A percentile compares a stretch with the other conserved stretches of the same genome.
phyloP scores from a whole-genome alignment of 1,284 basidiomycete genomes.

The Leccinum pachyderme region DNA sequence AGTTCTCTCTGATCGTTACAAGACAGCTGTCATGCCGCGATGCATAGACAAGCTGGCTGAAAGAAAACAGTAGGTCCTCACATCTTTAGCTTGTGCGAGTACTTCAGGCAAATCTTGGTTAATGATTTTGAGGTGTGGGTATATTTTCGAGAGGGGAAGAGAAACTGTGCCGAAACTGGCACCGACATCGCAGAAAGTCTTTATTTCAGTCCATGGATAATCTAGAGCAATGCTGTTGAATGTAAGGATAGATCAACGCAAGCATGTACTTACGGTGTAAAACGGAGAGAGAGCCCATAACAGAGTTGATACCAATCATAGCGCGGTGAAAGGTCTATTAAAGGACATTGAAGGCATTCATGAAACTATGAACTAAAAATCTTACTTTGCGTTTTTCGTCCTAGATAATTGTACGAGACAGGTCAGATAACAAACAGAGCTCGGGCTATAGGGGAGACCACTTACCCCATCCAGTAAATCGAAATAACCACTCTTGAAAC shows the following conservation, averaged over 20 bases:
- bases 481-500: slow-evolving; percentile 21
- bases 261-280: slow-evolving; percentile 14
- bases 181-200: slow-evolving; percentile 49
- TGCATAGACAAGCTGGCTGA: not conserved
- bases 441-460: not conserved
- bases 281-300: slow-evolving; percentile 16
- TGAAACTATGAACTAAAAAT: too few relatives aligned
- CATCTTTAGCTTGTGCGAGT: slow-evolving; percentile 34
- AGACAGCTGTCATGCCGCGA: slow-evolving; percentile 3
- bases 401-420: not conserved
- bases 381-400: slow-evolving; percentile 20
- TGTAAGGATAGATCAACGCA: not conserved
- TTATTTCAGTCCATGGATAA: slow-evolving; percentile 45
- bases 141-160: slow-evolving; percentile 36
- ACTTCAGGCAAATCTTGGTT: slow-evolving; percentile 45
- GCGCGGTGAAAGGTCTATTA: slow-evolving; percentile 22
- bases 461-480: not conserved
- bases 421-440: slow-evolving; percentile 1
- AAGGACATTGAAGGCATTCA: not conserved
- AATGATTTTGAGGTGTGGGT: not conserved
- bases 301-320: slow-evolving; percentile 19
- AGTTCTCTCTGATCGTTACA: not conserved
- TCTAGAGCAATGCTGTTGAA: slow-evolving; percentile 10
- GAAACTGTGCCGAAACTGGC: slow-evolving; percentile 44
- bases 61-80: slow-evolving; percentile 4